phyloP scores from a whole-genome alignment of 257 asterid genomes.

The Lycium ferocissimum region DNA sequence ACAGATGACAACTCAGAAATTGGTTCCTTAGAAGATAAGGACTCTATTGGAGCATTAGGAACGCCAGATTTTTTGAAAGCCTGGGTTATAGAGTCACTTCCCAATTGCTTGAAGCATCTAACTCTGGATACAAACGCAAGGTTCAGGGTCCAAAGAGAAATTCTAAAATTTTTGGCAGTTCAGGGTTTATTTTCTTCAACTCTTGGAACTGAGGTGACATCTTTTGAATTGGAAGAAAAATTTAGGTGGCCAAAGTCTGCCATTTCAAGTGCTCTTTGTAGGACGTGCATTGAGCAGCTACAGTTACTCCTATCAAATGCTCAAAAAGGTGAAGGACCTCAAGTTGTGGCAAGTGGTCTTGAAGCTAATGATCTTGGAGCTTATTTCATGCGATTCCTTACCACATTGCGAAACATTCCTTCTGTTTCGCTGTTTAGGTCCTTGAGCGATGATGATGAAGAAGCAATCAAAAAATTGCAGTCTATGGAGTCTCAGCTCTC shows the following conservation, averaged over 20 bases:
- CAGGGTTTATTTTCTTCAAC: slow-evolving; percentile 95
- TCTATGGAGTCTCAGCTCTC: slow-evolving; percentile 74
- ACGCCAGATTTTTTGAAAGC: slow-evolving; percentile 70
- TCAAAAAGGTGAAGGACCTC: slow-evolving; percentile 77
- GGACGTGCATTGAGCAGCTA: slow-evolving; percentile 93
- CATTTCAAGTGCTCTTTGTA: slow-evolving; percentile 73
- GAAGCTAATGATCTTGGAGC: slow-evolving; percentile 90
- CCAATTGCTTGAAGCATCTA: slow-evolving; percentile 65
- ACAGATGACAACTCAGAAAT: slow-evolving; percentile 96
- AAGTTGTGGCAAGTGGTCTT: slow-evolving; percentile 55
- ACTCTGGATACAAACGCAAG: slow-evolving; percentile 75
- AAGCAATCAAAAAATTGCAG: slow-evolving; percentile 74
- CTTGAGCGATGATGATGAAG: slow-evolving; percentile 73
- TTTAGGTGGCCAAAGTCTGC: slow-evolving; percentile 89
- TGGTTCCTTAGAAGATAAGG: slow-evolving; percentile 81
- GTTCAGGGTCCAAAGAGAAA: slow-evolving; percentile 79
- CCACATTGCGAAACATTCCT: slow-evolving; percentile 81
- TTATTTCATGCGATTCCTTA: slow-evolving; percentile 77
- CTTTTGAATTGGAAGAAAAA: slow-evolving; percentile 90
- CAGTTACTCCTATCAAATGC: slow-evolving; percentile 78
- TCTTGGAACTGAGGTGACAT: slow-evolving; percentile 94
- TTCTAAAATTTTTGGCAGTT: slow-evolving; percentile 85
- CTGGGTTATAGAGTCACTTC: slow-evolving; percentile 93
- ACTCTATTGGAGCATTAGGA: slow-evolving; percentile 58
- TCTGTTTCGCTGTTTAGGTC: slow-evolving; percentile 86